Evolutionary conservation across 2,329 filamentous ascomycete genomes (phyloP).

Genomic region (Xylaria sp.): DNA sequence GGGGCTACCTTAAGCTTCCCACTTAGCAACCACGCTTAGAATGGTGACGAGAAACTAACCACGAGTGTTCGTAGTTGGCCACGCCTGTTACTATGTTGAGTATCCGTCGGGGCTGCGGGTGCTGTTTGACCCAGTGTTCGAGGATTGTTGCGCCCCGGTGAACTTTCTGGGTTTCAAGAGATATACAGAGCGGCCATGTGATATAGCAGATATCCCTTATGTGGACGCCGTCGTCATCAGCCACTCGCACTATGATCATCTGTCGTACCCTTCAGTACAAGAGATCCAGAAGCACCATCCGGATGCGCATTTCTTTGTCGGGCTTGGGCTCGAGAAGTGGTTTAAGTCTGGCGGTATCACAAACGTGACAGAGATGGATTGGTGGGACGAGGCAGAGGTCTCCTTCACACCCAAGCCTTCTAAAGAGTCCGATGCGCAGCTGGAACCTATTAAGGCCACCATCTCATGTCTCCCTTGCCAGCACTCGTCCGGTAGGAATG

Average conservation of each 20-base stretch:
- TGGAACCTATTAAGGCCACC: slow-evolving; percentile 72
- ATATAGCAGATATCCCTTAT: slow-evolving; percentile 79
- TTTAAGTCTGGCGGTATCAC: slow-evolving; percentile 76
- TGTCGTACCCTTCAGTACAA: slow-evolving; percentile 79
- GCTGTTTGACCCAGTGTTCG: slow-evolving; percentile 93
- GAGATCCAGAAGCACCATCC: slow-evolving; percentile 78
- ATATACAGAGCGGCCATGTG: slow-evolving; percentile 81
- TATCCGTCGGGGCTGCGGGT: slow-evolving; percentile 88
- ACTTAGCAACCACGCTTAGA: not conserved
- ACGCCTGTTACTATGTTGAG: slow-evolving; percentile 93
- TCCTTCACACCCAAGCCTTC: slow-evolving; percentile 58
- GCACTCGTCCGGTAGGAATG: slow-evolving; percentile 77
- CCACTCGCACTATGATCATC: slow-evolving; percentile 93
- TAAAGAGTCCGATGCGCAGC: slow-evolving; percentile 47
- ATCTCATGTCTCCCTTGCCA: slow-evolving; percentile 87
- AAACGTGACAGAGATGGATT: slow-evolving; percentile 90
- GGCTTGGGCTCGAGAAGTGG: slow-evolving; percentile 85
- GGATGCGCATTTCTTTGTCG: slow-evolving; percentile 87
- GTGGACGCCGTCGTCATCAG: slow-evolving; percentile 84
- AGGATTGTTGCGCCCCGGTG: slow-evolving; percentile 84
- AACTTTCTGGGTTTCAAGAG: slow-evolving; percentile 77
- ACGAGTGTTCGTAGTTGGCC: slow-evolving; percentile 66
- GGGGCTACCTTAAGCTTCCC: not conserved
- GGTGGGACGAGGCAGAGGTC: slow-evolving; percentile 90
- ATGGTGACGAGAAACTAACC: not conserved